Conservation (phyloP, 2,329 filamentous ascomycete genomes). For the Bipolaris bicolor region DNA sequence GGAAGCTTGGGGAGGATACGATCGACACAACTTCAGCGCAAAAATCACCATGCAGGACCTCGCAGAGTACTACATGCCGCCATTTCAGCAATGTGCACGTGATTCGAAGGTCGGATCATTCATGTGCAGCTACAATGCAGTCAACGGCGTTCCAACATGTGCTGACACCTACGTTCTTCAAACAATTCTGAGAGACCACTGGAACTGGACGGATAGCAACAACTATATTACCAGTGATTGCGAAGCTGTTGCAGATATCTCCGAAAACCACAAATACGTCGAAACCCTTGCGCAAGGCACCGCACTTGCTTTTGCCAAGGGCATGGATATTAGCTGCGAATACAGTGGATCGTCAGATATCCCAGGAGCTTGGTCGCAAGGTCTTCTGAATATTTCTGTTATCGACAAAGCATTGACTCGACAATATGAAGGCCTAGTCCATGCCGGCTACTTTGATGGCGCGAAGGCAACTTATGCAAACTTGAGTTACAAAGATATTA, state of each 20-base stretch:
- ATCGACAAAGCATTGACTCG: slow-evolving; percentile 59
- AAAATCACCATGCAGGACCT: slow-evolving; percentile 66
- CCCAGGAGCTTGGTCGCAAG: slow-evolving; percentile 19
- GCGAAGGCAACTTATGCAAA: slow-evolving; percentile 56
- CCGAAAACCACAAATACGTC: slow-evolving; percentile 55
- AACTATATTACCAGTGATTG: slow-evolving; percentile 72
- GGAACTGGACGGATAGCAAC: slow-evolving; percentile 66
- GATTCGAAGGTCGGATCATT: slow-evolving; percentile 54
- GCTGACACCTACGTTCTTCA: slow-evolving; percentile 67
- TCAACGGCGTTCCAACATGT: slow-evolving; percentile 71
- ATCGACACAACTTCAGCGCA: slow-evolving; percentile 60
- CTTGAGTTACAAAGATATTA: slow-evolving; percentile 63
- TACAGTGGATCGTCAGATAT: slow-evolving; percentile 43
- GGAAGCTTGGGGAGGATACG: slow-evolving; percentile 38
- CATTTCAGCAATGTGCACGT: slow-evolving; percentile 62
- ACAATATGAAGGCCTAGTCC: slow-evolving; percentile 61
- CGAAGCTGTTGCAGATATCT: slow-evolving; percentile 66
- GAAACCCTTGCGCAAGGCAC: slow-evolving; percentile 50
- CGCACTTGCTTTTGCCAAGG: slow-evolving; percentile 57
- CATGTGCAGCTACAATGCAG: slow-evolving; percentile 66
- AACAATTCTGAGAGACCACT: slow-evolving; percentile 68
- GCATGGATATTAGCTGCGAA: slow-evolving; percentile 62
- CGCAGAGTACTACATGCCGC: slow-evolving; percentile 70
- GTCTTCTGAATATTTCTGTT: slow-evolving; percentile 51
- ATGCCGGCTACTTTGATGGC: slow-evolving; percentile 64